A percentile compares a stretch with the other conserved stretches of the same genome.
phyloP scores from a whole-genome alignment of 169 alveolate species.

The Eimeria acervulina region DNA sequence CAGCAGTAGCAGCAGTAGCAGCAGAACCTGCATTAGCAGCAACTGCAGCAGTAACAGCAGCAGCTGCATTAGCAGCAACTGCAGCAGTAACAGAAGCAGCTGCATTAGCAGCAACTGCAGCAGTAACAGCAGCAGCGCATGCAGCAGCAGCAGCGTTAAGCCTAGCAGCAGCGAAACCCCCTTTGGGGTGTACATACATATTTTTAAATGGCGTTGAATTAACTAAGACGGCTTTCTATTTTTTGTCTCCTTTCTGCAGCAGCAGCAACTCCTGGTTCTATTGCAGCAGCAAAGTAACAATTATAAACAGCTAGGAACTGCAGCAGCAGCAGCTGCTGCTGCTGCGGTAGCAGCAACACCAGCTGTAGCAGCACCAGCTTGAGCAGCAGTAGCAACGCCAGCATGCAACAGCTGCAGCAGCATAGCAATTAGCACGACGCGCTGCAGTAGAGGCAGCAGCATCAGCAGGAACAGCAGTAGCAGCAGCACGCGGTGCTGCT shows the following conservation, averaged over 20 bases:
- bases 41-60: too few species aligned
- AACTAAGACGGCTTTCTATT: too few species aligned
- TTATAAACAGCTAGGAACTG: background rate
- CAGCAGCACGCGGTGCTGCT: too few species aligned
- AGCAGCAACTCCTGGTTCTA: background rate
- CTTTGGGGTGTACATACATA: background rate
- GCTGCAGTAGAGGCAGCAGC: background rate
- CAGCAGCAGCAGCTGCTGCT: conserved; percentile 30
- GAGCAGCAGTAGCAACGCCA: background rate
- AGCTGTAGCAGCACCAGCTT: background rate
- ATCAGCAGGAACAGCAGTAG: background rate
- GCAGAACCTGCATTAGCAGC: too few species aligned
- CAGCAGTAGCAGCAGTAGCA: too few species aligned
- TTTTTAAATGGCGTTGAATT: background rate
- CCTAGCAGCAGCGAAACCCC: background rate
- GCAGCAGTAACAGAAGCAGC: too few species aligned
- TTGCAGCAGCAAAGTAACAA: background rate
- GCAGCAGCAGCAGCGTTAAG: background rate
- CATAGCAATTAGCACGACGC: background rate
- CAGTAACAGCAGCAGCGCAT: background rate
- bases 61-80: too few species aligned
- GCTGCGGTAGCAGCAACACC: conserved; percentile 5
- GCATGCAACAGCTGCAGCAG: background rate
- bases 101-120: too few species aligned
- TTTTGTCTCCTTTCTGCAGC: background rate